Conservation (phyloP, 495 filamentous ascomycete genomes). For the Neurospora sp. region DNA sequence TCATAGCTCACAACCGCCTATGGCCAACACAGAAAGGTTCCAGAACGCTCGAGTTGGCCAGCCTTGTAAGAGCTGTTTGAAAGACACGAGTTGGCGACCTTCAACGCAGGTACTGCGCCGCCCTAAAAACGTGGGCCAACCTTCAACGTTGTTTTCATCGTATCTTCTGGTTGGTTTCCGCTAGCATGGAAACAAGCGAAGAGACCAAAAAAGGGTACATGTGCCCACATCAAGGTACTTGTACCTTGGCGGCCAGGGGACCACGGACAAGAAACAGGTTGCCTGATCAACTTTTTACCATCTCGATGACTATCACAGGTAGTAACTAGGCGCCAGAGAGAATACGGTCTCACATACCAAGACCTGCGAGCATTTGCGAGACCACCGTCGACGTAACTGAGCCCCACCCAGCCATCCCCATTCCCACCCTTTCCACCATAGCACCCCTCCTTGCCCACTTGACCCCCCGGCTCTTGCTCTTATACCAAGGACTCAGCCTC, state of each 20-base stretch:
- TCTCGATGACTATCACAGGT: not conserved
- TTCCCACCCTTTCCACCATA: not conserved
- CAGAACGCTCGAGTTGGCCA: not conserved
- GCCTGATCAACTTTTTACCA: not conserved
- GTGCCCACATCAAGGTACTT: not conserved
- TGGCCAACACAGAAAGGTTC: not conserved
- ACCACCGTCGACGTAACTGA: not conserved
- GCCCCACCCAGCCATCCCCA: not conserved
- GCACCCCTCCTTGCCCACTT: not conserved
- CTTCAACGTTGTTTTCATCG: not conserved
- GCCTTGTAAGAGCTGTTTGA: not conserved
- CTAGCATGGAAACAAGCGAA: not conserved
- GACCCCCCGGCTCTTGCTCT: not conserved
- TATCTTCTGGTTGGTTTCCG: not conserved
- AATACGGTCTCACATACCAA: not conserved
- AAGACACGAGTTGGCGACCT: not conserved
- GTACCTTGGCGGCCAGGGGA: not conserved
- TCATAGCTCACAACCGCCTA: not conserved
- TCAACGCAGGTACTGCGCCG: not conserved
- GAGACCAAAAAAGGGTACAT: not conserved
- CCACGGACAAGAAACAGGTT: not conserved
- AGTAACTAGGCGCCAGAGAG: not conserved
- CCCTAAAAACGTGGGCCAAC: not conserved
- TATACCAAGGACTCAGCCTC: not conserved
- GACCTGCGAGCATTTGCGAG: not conserved